phyloP scores from a whole-genome alignment of 352 stramenopile species.

The Phytophthora crassamura region DNA sequence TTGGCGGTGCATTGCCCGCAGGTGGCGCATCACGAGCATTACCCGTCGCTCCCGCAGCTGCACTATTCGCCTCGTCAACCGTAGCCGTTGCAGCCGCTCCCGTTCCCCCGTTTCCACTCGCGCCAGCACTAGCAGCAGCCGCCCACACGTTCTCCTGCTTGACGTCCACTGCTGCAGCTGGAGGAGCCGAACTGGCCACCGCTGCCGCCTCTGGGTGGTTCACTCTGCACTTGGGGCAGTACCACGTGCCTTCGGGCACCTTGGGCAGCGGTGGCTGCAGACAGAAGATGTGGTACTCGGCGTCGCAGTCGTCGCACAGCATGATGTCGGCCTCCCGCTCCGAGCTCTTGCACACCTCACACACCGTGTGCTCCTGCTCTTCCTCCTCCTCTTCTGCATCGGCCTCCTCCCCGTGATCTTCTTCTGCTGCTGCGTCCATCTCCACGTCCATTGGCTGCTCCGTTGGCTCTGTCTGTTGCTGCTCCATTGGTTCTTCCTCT shows the following conservation, averaged over 20 bases:
- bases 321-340: conserved; percentile 53
- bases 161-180: conserved; percentile 9
- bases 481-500: neutral
- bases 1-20: neutral
- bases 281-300: conserved; percentile 72
- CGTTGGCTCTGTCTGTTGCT: too few species aligned
- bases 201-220: conserved; percentile 4
- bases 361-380: conserved; percentile 39
- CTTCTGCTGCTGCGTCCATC: conserved; percentile 27
- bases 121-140: neutral
- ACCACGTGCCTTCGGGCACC: conserved; percentile 64
- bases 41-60: neutral
- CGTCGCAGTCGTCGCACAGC: conserved; percentile 64
- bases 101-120: neutral
- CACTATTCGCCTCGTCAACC: neutral
- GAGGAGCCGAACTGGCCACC: neutral
- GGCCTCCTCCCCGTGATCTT: neutral
- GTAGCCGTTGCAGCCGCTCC: neutral
- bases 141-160: conserved; percentile 29
- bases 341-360: conserved; percentile 49
- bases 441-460: conserved; percentile 35
- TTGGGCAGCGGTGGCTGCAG: conserved; percentile 50
- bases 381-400: conserved; percentile 15
- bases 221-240: conserved; percentile 50
- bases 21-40: neutral